Evolutionary conservation across 257 asterid species (phyloP).

Genomic region (Solanum dulcamara): DNA sequence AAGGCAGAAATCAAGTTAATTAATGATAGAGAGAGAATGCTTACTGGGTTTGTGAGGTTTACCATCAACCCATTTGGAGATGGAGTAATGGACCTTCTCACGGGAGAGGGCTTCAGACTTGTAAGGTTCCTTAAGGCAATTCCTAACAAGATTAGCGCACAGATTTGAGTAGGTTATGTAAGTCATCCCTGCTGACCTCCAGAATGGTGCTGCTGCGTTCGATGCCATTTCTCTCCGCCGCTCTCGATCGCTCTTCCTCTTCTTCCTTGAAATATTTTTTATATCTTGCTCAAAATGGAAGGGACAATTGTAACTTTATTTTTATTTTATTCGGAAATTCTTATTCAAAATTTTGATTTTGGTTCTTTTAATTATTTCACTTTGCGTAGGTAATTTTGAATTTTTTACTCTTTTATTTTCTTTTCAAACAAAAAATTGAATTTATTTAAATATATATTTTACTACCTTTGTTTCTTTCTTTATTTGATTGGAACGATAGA

Average conservation of each 20-base stretch:
- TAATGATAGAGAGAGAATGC: no score
- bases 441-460: no score
- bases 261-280: neutral
- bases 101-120: neutral
- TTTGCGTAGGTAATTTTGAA: no score
- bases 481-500: no score
- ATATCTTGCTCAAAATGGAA: neutral
- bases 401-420: no score
- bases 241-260: neutral
- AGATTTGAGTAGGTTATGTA: constrained; percentile 77
- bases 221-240: constrained; percentile 37
- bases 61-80: neutral
- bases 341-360: no score
- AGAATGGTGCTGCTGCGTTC: constrained; percentile 44
- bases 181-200: constrained; percentile 71
- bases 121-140: constrained; percentile 7
- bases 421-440: no score
- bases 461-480: no score
- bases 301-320: neutral
- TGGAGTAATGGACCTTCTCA: constrained; percentile 6
- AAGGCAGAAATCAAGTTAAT: neutral
- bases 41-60: constrained; percentile 7
- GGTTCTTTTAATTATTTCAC: no score
- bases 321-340: no score
- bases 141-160: constrained; percentile 78